Evolutionary conservation across 345 rosid genomes (phyloP).

Genomic region (Orychophragmus violaceus): DNA sequence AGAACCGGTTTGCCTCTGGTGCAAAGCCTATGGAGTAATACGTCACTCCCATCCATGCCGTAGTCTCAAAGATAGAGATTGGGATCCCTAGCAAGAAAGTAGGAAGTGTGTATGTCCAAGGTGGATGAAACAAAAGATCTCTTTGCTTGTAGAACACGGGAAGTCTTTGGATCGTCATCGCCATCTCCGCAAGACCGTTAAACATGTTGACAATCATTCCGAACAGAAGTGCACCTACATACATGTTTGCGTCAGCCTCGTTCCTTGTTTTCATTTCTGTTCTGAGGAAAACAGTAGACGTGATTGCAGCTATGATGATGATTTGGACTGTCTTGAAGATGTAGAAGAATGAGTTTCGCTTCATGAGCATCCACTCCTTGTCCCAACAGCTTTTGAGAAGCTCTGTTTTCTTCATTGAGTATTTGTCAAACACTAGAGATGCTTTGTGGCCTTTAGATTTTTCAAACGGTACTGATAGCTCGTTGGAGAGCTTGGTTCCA

Average conservation of each 20-base stretch:
- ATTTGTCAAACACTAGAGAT: constrained; percentile 50
- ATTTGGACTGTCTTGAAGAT: constrained; percentile 59
- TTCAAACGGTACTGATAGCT: constrained; percentile 53
- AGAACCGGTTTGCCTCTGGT: constrained; percentile 55
- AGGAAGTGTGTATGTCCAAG: constrained; percentile 33
- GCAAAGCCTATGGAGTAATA: constrained; percentile 65
- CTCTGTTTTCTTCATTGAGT: constrained; percentile 45
- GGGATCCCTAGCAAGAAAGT: constrained; percentile 34
- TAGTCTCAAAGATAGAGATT: constrained; percentile 27
- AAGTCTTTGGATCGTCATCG: constrained; percentile 31
- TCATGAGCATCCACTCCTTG: constrained; percentile 66
- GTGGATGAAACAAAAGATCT: constrained; percentile 36
- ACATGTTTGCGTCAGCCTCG: constrained; percentile 24
- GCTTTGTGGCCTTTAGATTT: constrained; percentile 54
- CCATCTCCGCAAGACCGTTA: constrained; percentile 33
- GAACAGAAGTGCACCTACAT: constrained; percentile 22
- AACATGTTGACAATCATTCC: constrained; percentile 33
- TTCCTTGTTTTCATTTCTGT: constrained; percentile 29
- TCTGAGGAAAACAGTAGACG: constrained; percentile 25
- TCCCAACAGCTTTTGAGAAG: constrained; percentile 64
- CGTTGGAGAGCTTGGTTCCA: constrained; percentile 39
- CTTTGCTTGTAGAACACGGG: constrained; percentile 37
- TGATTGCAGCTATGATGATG: constrained; percentile 44
- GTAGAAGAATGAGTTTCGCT: constrained; percentile 55
- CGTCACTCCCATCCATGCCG: constrained; percentile 30